Evolutionary conservation across 1,284 basidiomycete species (phyloP), one percentile per base, ranked within the genome.

Genomic region (Cutaneotrichosporon sp.): DNA sequence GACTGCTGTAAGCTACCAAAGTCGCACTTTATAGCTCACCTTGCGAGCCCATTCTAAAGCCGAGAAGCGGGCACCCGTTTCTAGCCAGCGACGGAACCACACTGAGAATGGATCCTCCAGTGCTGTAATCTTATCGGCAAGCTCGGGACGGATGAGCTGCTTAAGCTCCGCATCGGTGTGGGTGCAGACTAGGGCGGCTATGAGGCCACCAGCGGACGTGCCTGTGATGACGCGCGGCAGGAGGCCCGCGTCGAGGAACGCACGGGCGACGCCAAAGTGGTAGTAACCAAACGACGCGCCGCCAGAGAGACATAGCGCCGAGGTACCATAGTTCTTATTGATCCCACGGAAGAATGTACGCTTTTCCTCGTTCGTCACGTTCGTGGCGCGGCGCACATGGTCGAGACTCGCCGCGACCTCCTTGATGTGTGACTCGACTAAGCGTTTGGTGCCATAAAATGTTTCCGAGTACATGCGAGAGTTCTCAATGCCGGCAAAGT

Each of bases 401-500:
- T 81, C 80, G 4, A 97, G 76, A 1, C 86, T 83, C 30, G 75
- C 78, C 68, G 84, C 84, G 55, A 90, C 83, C 68, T 96, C 91
- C 37, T 83, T 78, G 53, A 90, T 79, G 69, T 93, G 94, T 26
- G 83, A 87, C 88, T 94, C 90, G 58, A 94, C 85, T 8, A 91
- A 71, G 50, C 84, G 79, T 73, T 97, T 97, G 0, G 90, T 91
- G 0, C 90, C 90, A 51, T 85, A 81, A 74, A 88, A 96, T 0
- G 90, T 92, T 88, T 47, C 55, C 71, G 88, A 90, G 70, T 97
- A 97, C 50, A 97, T 77, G 64, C 90, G 85, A 54, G 87, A 77
- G 46, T 88, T 91, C 75, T 97, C 94, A 0, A 90, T 85, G 0
- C 91, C 96, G 9, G 90, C 96, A 78, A 97, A 99, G 74, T 97